Base-by-base conservation (phyloP, 2,329 filamentous ascomycete species). In the Pezicula neosporulosa region DNA sequence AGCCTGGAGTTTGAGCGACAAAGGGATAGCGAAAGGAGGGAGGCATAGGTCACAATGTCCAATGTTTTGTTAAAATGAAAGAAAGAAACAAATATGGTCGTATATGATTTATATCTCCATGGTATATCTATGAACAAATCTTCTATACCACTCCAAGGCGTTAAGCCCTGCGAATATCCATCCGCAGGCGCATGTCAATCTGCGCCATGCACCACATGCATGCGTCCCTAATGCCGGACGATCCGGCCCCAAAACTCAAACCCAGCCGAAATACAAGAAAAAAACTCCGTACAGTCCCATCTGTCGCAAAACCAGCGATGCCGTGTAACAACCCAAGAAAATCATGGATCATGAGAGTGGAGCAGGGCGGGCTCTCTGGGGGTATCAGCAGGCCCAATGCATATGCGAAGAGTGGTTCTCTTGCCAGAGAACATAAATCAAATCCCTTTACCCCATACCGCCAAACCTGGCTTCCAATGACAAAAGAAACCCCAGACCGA, bases 341-440 rank as follows among this genome's bases (percentile, higher is more conserved):
- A 36, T 35, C 36, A 50, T 9, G 42, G 24, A 41, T 50, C 51
- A 49, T 45, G 52, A 53, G 57, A 61, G 59, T 61, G 59, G 62
- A 64, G 62, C 61, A 63, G 61, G 62, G 62, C 55, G 54, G 59
- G 62, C 60, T 63, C 62, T 16, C 42, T 44, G 18, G 58, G 61
- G 62, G 62, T 63, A 64, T 63, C 60, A 58, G 56, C 54, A 54
- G 53, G 57, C 62, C 62, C 61, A 56, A 64, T 63, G 59, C 60
- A 62, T 59, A 60, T 57, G 52, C 52, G 21, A 49, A 50, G 18
- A 49, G 33, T 46, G 49, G 46, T 43, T 51, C 49, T 33, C 21
- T 52, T 41, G 49, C 51, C 41, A n/a, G 36, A 42, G 39, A 45
- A 50, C 47, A 30, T 50, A 48, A 48, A 44, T 44, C 47, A 44